phyloP scores from a whole-genome alignment of 331 rosid genomes.

The Pyracantha coccinea region DNA sequence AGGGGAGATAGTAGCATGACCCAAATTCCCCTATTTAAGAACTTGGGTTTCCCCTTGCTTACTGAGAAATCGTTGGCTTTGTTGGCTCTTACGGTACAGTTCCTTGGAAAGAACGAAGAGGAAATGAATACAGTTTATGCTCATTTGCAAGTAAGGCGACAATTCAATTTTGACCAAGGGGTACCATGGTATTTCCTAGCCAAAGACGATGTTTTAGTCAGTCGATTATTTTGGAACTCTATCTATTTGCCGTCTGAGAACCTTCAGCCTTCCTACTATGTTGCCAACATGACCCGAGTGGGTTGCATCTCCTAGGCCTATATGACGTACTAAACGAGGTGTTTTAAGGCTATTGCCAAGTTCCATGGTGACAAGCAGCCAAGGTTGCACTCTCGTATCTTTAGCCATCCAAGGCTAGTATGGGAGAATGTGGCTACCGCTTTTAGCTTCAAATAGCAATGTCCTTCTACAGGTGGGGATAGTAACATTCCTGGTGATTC shows the following conservation, averaged over 20 bases:
- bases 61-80: no score
- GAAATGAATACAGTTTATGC: background rate
- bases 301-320: background rate
- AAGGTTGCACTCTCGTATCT: no score
- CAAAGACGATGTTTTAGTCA: accelerated
- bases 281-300: background rate
- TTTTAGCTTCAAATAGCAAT: no score
- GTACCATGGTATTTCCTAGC: background rate
- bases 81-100: accelerated
- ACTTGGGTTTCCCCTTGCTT: background rate
- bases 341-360: no score
- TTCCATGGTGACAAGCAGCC: no score
- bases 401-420: no score
- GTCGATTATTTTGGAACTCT: background rate
- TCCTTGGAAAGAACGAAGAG: background rate
- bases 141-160: background rate
- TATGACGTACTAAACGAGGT: no score
- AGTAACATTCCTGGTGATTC: no score
- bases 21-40: background rate
- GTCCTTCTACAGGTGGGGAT: accelerated
- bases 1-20: background rate
- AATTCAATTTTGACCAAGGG: background rate
- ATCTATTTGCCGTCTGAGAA: no score
- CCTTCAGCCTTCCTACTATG: background rate
- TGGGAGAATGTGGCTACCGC: accelerated